Conservation (phyloP, 2,329 filamentous ascomycete species). For the Botrytis medusae region DNA sequence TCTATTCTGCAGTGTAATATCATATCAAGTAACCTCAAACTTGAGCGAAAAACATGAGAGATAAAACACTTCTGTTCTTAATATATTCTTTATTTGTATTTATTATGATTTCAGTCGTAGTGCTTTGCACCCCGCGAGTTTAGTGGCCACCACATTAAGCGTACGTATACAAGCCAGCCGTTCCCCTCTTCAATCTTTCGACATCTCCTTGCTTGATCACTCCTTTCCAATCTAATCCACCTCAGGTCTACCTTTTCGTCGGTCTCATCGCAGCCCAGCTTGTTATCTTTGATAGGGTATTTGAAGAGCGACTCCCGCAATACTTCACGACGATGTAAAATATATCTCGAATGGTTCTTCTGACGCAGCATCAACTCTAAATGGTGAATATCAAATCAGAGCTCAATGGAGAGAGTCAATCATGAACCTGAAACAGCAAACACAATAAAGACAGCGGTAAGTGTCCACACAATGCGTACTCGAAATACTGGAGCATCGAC, state of each 20-base stretch:
- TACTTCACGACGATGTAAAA: neutral
- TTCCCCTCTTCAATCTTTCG: neutral
- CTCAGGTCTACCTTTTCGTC: neutral
- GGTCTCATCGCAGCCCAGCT: neutral
- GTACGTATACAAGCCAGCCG: no score
- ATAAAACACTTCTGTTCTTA: neutral
- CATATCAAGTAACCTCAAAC: neutral
- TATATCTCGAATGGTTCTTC: neutral
- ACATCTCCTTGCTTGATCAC: neutral
- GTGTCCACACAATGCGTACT: no score
- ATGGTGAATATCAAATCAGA: neutral
- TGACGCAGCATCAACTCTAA: neutral
- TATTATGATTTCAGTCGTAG: neutral
- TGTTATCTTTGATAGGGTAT: neutral
- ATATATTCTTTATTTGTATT: neutral
- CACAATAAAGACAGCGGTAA: no score
- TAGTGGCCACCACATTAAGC: neutral
- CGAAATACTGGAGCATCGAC: no score
- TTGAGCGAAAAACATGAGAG: neutral
- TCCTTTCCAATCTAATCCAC: neutral
- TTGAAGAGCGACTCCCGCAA: neutral
- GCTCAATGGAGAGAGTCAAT: no score
- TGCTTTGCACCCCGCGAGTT: neutral
- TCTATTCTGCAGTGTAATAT: neutral
- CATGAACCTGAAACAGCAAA: no score